Evolutionary conservation across 2,329 filamentous ascomycete genomes (phyloP).

Genomic region (Plectosphaerella sp.): DNA sequence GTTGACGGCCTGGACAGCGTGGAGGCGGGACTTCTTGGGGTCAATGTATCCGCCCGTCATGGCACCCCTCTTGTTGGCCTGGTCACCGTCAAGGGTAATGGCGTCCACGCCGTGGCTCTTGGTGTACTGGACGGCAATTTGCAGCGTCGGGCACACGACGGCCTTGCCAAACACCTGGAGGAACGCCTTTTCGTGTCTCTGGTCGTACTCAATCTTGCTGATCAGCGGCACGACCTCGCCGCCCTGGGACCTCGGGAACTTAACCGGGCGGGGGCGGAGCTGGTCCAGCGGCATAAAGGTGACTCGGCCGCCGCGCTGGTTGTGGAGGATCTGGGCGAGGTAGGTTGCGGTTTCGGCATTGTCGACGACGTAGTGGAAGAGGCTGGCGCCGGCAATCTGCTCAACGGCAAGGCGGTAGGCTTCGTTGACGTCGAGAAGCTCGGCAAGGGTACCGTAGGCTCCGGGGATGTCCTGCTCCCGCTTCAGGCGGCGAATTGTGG

Average conservation of each 20-base stretch:
- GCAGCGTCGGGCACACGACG: slow-evolving; percentile 86
- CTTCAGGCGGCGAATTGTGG: slow-evolving; percentile 80
- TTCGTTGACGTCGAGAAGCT: slow-evolving; percentile 83
- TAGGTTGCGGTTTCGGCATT: slow-evolving; percentile 81
- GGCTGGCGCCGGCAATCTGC: slow-evolving; percentile 83
- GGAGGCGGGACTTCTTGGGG: slow-evolving; percentile 77
- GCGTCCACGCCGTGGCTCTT: slow-evolving; percentile 87
- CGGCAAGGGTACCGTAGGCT: slow-evolving; percentile 87
- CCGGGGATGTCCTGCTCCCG: slow-evolving; percentile 75
- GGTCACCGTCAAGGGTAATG: slow-evolving; percentile 92
- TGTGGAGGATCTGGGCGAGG: slow-evolving; percentile 74
- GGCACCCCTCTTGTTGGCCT: slow-evolving; percentile 90
- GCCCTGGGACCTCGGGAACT: slow-evolving; percentile 66
- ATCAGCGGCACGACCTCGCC: slow-evolving; percentile 85
- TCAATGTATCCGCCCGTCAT: slow-evolving; percentile 95
- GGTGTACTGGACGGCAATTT: slow-evolving; percentile 85
- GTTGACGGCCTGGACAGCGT: slow-evolving; percentile 71
- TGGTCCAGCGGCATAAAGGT: slow-evolving; percentile 94
- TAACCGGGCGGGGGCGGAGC: slow-evolving; percentile 64
- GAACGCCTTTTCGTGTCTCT: slow-evolving; percentile 77
- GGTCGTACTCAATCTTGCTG: slow-evolving; percentile 76
- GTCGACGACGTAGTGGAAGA: slow-evolving; percentile 96
- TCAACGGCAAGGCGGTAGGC: slow-evolving; percentile 86
- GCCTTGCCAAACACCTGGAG: slow-evolving; percentile 94
- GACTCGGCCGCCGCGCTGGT: slow-evolving; percentile 75